A percentile compares a stretch with the other conserved stretches of the same genome.
phyloP scores from a whole-genome alignment of 2,329 filamentous ascomycete species.

The Cladosporium sp. region DNA sequence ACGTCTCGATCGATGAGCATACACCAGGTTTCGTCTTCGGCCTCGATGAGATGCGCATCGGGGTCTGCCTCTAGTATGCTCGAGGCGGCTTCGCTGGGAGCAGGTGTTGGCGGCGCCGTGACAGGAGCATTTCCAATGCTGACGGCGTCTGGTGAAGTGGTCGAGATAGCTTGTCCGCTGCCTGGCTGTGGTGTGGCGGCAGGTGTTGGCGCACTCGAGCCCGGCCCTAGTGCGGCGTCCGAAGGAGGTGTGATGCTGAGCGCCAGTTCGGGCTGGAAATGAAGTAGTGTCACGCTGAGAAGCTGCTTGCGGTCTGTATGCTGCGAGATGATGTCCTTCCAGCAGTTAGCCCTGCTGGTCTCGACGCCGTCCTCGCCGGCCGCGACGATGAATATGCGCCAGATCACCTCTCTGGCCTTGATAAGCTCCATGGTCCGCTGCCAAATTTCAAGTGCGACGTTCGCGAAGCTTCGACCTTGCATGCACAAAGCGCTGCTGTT shows the following conservation, averaged over 20 bases:
- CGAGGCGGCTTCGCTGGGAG: slow-evolving; percentile 49
- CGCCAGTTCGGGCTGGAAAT: slow-evolving; percentile 9
- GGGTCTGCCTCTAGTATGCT: slow-evolving; percentile 54
- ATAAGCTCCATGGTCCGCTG: slow-evolving; percentile 57
- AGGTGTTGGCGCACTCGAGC: slow-evolving; percentile 13
- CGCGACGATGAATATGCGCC: slow-evolving; percentile 41
- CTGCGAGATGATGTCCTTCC: slow-evolving; percentile 20
- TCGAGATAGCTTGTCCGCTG: slow-evolving; percentile 3
- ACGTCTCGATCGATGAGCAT: slow-evolving; percentile 57
- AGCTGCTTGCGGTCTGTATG: slow-evolving; percentile 40
- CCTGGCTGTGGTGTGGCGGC: slow-evolving; percentile 10
- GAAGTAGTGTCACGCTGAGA: slow-evolving; percentile 34
- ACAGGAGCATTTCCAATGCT: slow-evolving; percentile 2
- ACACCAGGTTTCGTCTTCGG: slow-evolving; percentile 75
- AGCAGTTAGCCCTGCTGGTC: slow-evolving; percentile 12
- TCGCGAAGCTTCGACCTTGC: slow-evolving; percentile 60
- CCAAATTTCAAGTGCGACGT: slow-evolving; percentile 77
- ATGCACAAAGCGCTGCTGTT: slow-evolving; percentile 74
- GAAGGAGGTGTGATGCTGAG: slow-evolving; percentile 3
- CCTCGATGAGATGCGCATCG: slow-evolving; percentile 71
- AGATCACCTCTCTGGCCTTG: slow-evolving; percentile 15
- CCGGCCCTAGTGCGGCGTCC: not conserved
- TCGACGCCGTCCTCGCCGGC: slow-evolving; percentile 15
- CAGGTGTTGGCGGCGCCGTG: slow-evolving; percentile 45
- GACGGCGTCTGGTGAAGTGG: slow-evolving; percentile 10